Conservation (phyloP, 2,329 filamentous ascomycete genomes). For the Plectosphaerella plurivora region DNA sequence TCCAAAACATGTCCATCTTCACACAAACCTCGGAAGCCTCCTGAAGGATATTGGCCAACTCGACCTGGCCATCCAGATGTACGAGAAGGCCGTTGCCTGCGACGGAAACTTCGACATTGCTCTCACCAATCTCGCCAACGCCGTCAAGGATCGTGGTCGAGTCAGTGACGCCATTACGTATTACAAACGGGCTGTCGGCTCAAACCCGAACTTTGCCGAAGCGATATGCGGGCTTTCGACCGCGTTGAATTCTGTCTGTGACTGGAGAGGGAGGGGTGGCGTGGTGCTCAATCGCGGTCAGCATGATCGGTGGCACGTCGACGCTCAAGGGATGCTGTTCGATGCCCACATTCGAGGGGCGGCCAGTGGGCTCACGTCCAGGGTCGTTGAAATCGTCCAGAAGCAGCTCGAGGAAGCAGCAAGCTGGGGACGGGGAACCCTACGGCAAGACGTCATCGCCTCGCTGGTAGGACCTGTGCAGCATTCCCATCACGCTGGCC, state of each 20-base stretch:
- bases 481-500: slow-evolving; percentile 5
- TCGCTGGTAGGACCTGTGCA: slow-evolving; percentile 44
- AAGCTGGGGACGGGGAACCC: slow-evolving; percentile 72
- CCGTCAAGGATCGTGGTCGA: slow-evolving; percentile 92
- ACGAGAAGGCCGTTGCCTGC: slow-evolving; percentile 87
- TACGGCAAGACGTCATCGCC: slow-evolving; percentile 52
- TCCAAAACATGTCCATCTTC: slow-evolving; percentile 85
- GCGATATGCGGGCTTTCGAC: slow-evolving; percentile 94
- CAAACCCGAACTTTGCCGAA: slow-evolving; percentile 96
- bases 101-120: slow-evolving; percentile 97
- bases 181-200: slow-evolving; percentile 82
- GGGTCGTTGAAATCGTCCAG: slow-evolving; percentile 84
- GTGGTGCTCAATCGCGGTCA: slow-evolving; percentile 68
- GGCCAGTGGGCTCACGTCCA: slow-evolving; percentile 78
- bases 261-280: slow-evolving; percentile 87
- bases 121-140: slow-evolving; percentile 92
- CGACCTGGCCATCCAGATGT: slow-evolving; percentile 90
- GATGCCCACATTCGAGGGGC: slow-evolving; percentile 61
- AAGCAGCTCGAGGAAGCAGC: slow-evolving; percentile 85
- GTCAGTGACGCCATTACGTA: slow-evolving; percentile 89
- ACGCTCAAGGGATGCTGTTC: slow-evolving; percentile 74
- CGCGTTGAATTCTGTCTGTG: slow-evolving; percentile 92
- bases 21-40: slow-evolving; percentile 92
- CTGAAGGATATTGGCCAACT: slow-evolving; percentile 95
- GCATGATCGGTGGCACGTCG: slow-evolving; percentile 90